Conservation (phyloP, 768 basidiomycete genomes). For the Steccherinum ochraceum region DNA sequence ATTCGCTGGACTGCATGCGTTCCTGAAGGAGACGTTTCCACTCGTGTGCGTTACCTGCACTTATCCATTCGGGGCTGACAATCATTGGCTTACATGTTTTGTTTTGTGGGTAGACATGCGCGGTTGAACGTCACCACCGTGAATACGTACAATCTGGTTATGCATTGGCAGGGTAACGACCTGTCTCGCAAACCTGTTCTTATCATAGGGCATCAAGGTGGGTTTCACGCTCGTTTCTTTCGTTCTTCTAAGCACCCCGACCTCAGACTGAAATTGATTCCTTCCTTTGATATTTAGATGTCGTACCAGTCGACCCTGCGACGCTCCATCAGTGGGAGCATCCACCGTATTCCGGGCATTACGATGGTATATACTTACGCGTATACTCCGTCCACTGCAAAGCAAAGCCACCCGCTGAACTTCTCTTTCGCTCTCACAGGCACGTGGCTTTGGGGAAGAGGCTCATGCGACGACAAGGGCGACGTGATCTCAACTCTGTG, state of each 20-base stretch:
- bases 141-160: constrained; percentile 72
- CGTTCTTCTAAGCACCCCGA: background rate
- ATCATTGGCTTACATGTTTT: background rate
- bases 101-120: background rate
- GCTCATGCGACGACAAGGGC: constrained; percentile 69
- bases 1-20: constrained; percentile 26
- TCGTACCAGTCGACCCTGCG: constrained; percentile 51
- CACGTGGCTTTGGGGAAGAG: constrained; percentile 72
- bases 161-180: constrained; percentile 65
- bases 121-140: constrained; percentile 58
- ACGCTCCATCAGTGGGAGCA: constrained; percentile 47
- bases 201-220: constrained; percentile 63
- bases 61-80: too few relatives aligned
- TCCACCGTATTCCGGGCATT: constrained; percentile 54
- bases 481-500: constrained; percentile 66
- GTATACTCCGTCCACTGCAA: constrained; percentile 25
- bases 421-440: constrained; percentile 27
- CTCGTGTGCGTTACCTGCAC: constrained; percentile 25
- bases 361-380: constrained; percentile 35
- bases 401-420: too few relatives aligned
- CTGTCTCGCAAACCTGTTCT: constrained; percentile 60
- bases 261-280: background rate
- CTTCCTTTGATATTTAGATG: constrained; percentile 32
- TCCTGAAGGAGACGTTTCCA: constrained; percentile 33
- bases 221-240: constrained; percentile 1